A percentile compares a stretch with the other conserved stretches of the same genome.
Conservation (phyloP, 768 basidiomycete species). For the Tulasnella sp. region DNA sequence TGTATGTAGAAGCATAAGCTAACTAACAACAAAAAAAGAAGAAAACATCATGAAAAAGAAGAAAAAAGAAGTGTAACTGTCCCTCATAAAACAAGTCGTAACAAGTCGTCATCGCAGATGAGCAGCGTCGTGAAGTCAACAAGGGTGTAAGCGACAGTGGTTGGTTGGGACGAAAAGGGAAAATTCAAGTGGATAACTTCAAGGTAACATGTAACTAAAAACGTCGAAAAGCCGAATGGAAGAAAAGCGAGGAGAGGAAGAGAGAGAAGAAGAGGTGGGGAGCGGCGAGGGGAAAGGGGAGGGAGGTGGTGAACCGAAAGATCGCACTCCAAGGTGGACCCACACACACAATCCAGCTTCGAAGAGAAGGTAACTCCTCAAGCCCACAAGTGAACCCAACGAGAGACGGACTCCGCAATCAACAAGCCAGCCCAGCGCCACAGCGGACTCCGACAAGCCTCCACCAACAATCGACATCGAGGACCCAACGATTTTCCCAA, state of each 20-base stretch:
- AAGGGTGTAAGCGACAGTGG: background rate
- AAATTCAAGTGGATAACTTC: background rate
- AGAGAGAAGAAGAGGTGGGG: background rate
- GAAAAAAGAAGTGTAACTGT: background rate
- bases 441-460: background rate
- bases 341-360: background rate
- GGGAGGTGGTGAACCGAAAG: background rate
- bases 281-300: background rate
- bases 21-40: background rate
- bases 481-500: background rate
- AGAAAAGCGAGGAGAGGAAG: background rate
- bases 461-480: background rate
- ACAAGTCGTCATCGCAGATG: conserved; percentile 1
- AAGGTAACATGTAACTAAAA: background rate
- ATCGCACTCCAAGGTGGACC: background rate
- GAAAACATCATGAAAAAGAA: background rate
- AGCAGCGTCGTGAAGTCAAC: background rate
- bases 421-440: background rate
- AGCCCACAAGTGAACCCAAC: background rate
- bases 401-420: background rate
- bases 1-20: conserved; percentile 1
- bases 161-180: background rate
- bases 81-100: conserved; percentile 4
- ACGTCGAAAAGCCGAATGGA: background rate
- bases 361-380: background rate